These are phyloP conservation scores for Candida arabinofermentans DNA, from an alignment of 805 yeast genomes.

Conservation along the genomic window DNA sequence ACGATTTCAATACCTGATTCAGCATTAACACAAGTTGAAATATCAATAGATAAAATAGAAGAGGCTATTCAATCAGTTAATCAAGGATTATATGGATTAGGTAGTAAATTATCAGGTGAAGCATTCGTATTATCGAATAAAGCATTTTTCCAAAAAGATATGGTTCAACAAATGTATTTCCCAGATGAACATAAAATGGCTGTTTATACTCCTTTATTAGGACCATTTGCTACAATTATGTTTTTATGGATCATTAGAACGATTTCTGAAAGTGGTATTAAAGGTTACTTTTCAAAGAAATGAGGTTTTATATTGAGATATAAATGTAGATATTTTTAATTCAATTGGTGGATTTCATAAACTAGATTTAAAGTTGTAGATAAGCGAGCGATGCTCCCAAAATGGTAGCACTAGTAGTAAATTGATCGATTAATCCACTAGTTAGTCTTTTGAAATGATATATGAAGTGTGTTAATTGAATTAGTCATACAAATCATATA, in stretches of 20 bases:
- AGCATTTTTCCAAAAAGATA: constrained; percentile 90
- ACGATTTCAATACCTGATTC: constrained; percentile 81
- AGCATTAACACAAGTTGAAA: constrained; percentile 55
- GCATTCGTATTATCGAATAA: constrained; percentile 59
- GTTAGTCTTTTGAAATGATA: too few relatives aligned
- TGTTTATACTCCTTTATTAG: constrained; percentile 83
- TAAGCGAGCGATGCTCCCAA: too few relatives aligned
- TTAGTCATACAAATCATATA: too few relatives aligned
- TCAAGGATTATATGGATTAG: constrained; percentile 33
- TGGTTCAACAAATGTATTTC: constrained; percentile 92
- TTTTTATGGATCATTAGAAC: constrained; percentile 47
- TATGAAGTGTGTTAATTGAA: too few relatives aligned
- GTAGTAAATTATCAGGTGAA: constrained; percentile 39
- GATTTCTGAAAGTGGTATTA: neutral
- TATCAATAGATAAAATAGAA: constrained; percentile 42
- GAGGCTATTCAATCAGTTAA: constrained; percentile 32
- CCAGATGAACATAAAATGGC: constrained; percentile 96
- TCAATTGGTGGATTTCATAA: too few relatives aligned
- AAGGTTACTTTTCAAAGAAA: neutral
- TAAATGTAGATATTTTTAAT: neutral
- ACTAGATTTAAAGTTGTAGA: too few relatives aligned
- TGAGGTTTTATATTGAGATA: neutral
- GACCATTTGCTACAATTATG: constrained; percentile 74
- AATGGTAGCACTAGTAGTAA: too few relatives aligned
- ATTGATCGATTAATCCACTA: too few relatives aligned